Evolutionary conservation across 768 basidiomycete species (phyloP), one percentile per base, ranked within the genome.

Genomic region (Omphalotus guepiniiformis): DNA sequence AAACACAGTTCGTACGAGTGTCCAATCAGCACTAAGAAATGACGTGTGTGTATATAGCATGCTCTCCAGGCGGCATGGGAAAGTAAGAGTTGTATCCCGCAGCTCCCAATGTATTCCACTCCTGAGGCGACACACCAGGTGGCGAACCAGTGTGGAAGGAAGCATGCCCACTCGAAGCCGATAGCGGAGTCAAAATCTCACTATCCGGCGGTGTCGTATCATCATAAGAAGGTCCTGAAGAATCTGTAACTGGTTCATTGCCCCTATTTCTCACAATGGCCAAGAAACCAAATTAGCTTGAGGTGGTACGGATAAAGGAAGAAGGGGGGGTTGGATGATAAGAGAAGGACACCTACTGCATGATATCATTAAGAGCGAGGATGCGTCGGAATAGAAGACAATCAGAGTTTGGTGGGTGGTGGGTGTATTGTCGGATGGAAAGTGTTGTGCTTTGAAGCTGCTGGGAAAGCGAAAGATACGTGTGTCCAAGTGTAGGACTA

Each of bases 71-170:
- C 35, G 74, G 65, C 50, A 81, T 69, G 27, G 83, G 78, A 59
- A 87, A 87, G 63, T 87, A 87, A 4, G 85, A 72, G 46, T 82
- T 84, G 64, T 83, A 86, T 26, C 77, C 75, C 12, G 71, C 62
- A 23, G 76, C 58, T 19, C 75, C 69, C 60, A 82, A 69, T 48
- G 75, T 69, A 53, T 71, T 77, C 83, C 82, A 84, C 63, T 84
- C 76, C 53, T 80, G 75, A 32, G 77, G 75, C 47, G 78, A 72
- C 56, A 77, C 75, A 60, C 69, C 75, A 50, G 63, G 63, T 53
- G 68, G 29, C 35, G 50, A 51, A 38, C 23, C 25, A 21, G 63
- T 58, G 40, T 74, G 71, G 57, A 74, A 78, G 13, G 73, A 73
- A 7, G 67, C 54, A 34, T 73, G 73, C n/a, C 70, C 69, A 52